Percentiles rank a stretch among this genome's conserved stretches.
Evolutionary conservation across 805 yeast genomes (phyloP).

Genomic region (Debaryomyces maramus): DNA sequence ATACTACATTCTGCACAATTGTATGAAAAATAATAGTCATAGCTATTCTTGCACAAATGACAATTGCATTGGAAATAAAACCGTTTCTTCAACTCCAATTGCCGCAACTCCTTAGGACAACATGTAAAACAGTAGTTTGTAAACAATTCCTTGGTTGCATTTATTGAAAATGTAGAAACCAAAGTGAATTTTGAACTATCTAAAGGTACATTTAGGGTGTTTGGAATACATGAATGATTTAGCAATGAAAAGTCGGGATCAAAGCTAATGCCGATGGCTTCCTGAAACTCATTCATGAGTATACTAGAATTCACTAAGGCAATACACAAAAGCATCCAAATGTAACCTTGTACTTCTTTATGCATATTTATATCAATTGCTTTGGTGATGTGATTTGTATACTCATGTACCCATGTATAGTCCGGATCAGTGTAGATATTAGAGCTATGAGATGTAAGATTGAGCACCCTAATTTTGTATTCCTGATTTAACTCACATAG

Average conservation of each 20-base stretch:
- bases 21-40: slow-evolving; percentile 28
- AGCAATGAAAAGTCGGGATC: slow-evolving; percentile 17
- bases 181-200: slow-evolving; percentile 14
- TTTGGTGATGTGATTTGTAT: neutral
- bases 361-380: slow-evolving; percentile 3
- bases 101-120: slow-evolving; percentile 28
- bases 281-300: slow-evolving; percentile 23
- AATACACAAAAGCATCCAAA: slow-evolving; percentile 9
- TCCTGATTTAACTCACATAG: neutral
- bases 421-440: neutral
- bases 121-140: slow-evolving; percentile 28
- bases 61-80: slow-evolving; percentile 39
- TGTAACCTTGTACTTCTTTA: neutral
- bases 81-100: slow-evolving; percentile 18
- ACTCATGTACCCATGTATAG: neutral
- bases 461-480: neutral
- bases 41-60: slow-evolving; percentile 16
- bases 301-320: slow-evolving; percentile 29
- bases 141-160: slow-evolving; percentile 24
- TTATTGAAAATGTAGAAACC: slow-evolving; percentile 18
- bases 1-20: slow-evolving; percentile 21
- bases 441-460: slow-evolving; percentile 3
- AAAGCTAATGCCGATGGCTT: slow-evolving; percentile 32
- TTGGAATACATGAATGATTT: slow-evolving; percentile 13
- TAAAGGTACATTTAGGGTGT: slow-evolving; percentile 23